Percentiles rank a stretch among this genome's conserved stretches.
Evolutionary conservation across 495 filamentous ascomycete genomes (phyloP).

Genomic region (Aspergillus coremiiformis): DNA sequence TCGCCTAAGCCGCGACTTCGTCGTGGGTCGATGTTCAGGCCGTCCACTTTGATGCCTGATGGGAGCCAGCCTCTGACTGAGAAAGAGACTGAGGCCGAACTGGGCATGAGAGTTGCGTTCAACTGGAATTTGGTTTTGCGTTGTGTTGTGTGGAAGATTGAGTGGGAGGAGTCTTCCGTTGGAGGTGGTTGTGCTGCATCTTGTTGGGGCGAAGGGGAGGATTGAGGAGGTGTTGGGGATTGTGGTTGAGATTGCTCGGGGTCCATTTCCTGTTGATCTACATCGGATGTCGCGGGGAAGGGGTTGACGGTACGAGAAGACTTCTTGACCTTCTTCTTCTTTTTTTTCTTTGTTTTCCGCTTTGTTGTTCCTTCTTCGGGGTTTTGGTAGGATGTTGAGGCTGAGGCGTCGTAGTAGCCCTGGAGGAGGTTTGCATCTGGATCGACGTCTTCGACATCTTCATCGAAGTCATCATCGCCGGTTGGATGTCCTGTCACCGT

Average conservation of each 20-base stretch:
- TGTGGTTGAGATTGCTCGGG: slow-evolving; percentile 24
- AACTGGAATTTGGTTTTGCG: slow-evolving; percentile 49
- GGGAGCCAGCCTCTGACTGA: slow-evolving; percentile 90
- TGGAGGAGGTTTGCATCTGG: slow-evolving; percentile 39
- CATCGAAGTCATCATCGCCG: slow-evolving; percentile 48
- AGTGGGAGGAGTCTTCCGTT: slow-evolving; percentile 2
- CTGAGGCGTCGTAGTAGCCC: slow-evolving; percentile 52
- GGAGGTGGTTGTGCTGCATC: slow-evolving; percentile 3
- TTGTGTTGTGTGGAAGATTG: slow-evolving; percentile 24
- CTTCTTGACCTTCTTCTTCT: slow-evolving; percentile 38
- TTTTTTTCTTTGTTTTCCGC: slow-evolving; percentile 35
- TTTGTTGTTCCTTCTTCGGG: slow-evolving; percentile 19
- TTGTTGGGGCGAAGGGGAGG: slow-evolving; percentile 1
- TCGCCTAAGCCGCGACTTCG: slow-evolving; percentile 83
- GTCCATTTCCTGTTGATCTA: slow-evolving; percentile 2
- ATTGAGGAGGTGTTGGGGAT: slow-evolving; percentile 20
- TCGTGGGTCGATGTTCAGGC: slow-evolving; percentile 73
- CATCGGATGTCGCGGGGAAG: slow-evolving; percentile 15
- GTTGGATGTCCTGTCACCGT: slow-evolving; percentile 62
- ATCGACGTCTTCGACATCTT: slow-evolving; percentile 42
- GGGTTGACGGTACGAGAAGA: slow-evolving; percentile 20
- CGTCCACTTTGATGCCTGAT: slow-evolving; percentile 90
- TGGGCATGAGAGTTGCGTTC: slow-evolving; percentile 86
- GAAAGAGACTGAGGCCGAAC: slow-evolving; percentile 79
- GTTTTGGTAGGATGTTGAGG: slow-evolving; percentile 34